These are phyloP conservation scores for Blakeslea trispora DNA, from an alignment of 371 early-diverging fungal genomes.

Conservation along the genomic window DNA sequence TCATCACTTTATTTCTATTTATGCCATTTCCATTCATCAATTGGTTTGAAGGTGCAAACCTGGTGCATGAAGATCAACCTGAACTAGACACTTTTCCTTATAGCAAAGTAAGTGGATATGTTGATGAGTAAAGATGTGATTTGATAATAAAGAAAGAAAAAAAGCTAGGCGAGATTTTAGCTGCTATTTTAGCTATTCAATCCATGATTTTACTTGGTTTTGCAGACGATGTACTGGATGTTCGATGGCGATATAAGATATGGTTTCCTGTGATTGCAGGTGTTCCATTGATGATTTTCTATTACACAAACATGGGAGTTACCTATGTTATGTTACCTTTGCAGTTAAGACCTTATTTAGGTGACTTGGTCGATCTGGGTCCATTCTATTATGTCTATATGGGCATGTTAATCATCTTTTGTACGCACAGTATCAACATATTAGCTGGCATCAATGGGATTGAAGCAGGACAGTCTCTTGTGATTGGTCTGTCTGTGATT, in stretches of 20 bases:
- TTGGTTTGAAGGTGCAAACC: slow-evolving; percentile 63
- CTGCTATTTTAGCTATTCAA: slow-evolving; percentile 86
- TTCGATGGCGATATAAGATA: slow-evolving; percentile 95
- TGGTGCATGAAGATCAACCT: slow-evolving; percentile 42
- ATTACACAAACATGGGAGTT: slow-evolving; percentile 86
- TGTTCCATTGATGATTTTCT: slow-evolving; percentile 92
- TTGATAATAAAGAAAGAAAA: too few relatives aligned
- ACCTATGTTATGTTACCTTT: slow-evolving; percentile 88
- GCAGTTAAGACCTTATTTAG: slow-evolving; percentile 74
- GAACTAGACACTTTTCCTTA: slow-evolving; percentile 67
- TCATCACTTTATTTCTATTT: slow-evolving; percentile 86
- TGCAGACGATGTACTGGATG: slow-evolving; percentile 96
- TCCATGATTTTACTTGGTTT: slow-evolving; percentile 97
- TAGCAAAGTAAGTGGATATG: slow-evolving; percentile 63
- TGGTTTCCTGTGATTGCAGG: slow-evolving; percentile 93
- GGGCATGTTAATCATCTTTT: slow-evolving; percentile 86
- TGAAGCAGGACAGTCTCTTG: slow-evolving; percentile 91
- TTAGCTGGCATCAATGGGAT: slow-evolving; percentile 98
- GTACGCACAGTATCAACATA: slow-evolving; percentile 98
- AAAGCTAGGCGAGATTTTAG: slow-evolving; percentile 83
- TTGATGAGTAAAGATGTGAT: too few relatives aligned
- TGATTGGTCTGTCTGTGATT: slow-evolving; percentile 87
- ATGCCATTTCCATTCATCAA: slow-evolving; percentile 90
- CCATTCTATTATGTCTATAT: slow-evolving; percentile 92
- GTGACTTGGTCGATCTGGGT: slow-evolving; percentile 83